Evolutionary conservation across 371 early-diverging fungal genomes (phyloP), one percentile per base, ranked within the genome.

Genomic region (Apophysomyces elegans): DNA sequence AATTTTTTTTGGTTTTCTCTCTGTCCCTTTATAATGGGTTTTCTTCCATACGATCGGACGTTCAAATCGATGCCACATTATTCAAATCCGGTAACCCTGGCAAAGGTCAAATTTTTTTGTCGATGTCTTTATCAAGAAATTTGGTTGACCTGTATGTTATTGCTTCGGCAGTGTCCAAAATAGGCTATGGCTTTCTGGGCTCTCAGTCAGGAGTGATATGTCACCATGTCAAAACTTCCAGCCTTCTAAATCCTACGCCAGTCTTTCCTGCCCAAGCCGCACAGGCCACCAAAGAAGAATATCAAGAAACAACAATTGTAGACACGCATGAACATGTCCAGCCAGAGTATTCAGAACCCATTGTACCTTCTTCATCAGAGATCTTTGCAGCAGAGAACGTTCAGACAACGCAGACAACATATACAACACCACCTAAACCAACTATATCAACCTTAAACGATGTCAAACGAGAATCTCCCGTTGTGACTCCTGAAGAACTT

Each of bases 211-310:
- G 70, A 3, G 72, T 76, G 1, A 12, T 76, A n/a, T 68, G 74
- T 9, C 73, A 73, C 8, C 80, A 79, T 41, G 65, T 79, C 37
- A 76, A 75, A 37, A 82, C 83, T 2, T 82, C 80, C 18, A 78
- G 78, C 54, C 45, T 79, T 8, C 37, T 79, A 5, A 82, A 79
- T 46, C 78, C 83, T 13, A 73, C 80, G 21, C 67, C 78, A 39
- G 58, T 56, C 61, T 44, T 38, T 62, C 56, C 59, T 54, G 13
- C 18, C 37, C 39, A 45, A 45, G n/a, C 45, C 41, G 16, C 63
- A 47, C 35, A 37, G 58, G 45, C 16, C 26, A 37, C 16, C 59
- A 6, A 58, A 11, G 58, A 46, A 56, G 13, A 37, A 35, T 1
- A 56, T 36, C 59, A 9, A 37, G 46, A 39, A 35, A 61, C n/a